A percentile compares a stretch with the other conserved stretches of the same genome.
Conservation (phyloP, 768 basidiomycete genomes). For the Chalciporus pseudorubinellus region DNA sequence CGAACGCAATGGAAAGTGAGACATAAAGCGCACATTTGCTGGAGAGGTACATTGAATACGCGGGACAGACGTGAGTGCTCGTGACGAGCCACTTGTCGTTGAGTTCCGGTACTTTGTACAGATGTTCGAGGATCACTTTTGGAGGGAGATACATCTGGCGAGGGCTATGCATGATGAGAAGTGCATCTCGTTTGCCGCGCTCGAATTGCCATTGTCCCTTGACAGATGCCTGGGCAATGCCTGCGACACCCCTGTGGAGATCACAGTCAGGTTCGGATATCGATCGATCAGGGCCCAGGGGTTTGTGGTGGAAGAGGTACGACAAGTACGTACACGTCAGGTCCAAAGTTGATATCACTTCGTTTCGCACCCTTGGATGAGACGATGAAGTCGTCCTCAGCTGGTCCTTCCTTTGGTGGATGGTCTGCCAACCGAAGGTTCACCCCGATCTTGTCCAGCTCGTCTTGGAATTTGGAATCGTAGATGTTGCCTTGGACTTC, state of each 20-base stretch:
- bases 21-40: conserved; percentile 16
- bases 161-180: conserved; percentile 35
- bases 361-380: conserved; percentile 23
- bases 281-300: background rate
- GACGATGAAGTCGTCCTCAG: conserved; percentile 26
- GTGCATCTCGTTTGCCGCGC: conserved; percentile 30
- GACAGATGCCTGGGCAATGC: conserved; percentile 31
- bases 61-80: conserved; percentile 30
- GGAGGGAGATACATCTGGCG: conserved; percentile 20
- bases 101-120: conserved; percentile 26
- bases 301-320: too few relatives aligned
- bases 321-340: conserved; percentile 21
- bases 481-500: conserved; percentile 35
- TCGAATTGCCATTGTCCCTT: conserved; percentile 37
- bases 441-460: conserved; percentile 7
- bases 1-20: too few relatives aligned
- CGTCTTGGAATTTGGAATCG: conserved; percentile 11
- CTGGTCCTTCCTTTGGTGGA: conserved; percentile 7
- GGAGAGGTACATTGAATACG: conserved; percentile 34
- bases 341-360: conserved; percentile 7
- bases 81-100: conserved; percentile 35
- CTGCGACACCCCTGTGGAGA: conserved; percentile 14
- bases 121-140: conserved; percentile 20
- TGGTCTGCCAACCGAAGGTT: conserved; percentile 11
- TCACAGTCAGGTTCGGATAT: too few relatives aligned